phyloP scores from a whole-genome alignment of 768 basidiomycete species.

The Dioszegia crocea region DNA sequence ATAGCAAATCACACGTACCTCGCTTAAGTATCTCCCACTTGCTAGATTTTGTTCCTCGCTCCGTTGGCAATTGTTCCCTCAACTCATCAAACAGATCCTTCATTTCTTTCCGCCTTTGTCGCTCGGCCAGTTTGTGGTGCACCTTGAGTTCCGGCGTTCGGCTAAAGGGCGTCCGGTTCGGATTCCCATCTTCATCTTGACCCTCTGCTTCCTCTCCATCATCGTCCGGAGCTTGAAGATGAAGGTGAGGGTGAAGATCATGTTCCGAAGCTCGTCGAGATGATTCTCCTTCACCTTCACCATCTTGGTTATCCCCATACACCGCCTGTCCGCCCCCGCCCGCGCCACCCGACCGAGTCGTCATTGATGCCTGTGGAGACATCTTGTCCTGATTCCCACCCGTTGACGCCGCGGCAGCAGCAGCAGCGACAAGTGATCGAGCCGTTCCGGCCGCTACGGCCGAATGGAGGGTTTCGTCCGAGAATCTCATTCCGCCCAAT shows the following conservation, averaged over 20 bases:
- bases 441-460: not conserved
- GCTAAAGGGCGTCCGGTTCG: slow-evolving; percentile 65
- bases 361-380: not conserved
- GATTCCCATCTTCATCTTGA: not conserved
- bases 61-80: slow-evolving; percentile 83
- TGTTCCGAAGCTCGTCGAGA: not conserved
- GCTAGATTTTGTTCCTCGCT: slow-evolving; percentile 90
- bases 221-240: not conserved
- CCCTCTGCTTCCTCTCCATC: not conserved
- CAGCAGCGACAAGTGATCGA: not conserved
- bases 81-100: slow-evolving; percentile 97
- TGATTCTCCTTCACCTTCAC: not conserved
- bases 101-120: slow-evolving; percentile 98
- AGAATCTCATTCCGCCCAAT: not conserved
- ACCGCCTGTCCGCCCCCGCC: too few relatives aligned
- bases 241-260: not conserved
- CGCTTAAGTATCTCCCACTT: slow-evolving; percentile 99
- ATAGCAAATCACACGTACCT: slow-evolving; percentile 56
- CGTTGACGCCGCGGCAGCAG: not conserved
- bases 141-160: slow-evolving; percentile 90
- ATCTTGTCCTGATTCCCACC: not conserved
- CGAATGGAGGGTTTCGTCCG: slow-evolving; percentile 1
- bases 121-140: slow-evolving; percentile 93
- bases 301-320: not conserved
- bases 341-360: not conserved